Evolutionary conservation across 1,284 basidiomycete species (phyloP).

Genomic region (Vanrija sp.): DNA sequence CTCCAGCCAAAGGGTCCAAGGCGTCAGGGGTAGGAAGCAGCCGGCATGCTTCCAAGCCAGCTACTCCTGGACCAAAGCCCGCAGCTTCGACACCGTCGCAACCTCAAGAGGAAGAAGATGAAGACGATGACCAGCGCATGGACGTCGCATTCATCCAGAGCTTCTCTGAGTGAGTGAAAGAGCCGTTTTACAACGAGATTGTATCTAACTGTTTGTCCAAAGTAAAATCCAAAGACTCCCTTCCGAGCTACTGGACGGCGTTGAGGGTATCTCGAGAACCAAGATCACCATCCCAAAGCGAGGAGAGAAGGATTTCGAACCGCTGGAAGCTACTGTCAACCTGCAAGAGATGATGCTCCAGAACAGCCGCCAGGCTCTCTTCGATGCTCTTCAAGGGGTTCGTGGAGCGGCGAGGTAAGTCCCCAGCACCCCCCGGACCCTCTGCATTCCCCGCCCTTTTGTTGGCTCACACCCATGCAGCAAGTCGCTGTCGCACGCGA

Average conservation of each 20-base stretch:
- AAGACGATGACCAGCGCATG: slow-evolving; percentile 30
- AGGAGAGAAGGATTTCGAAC: slow-evolving; percentile 95
- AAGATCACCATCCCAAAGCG: slow-evolving; percentile 71
- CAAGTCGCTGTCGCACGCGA: slow-evolving; percentile 48
- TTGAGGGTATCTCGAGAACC: slow-evolving; percentile 9
- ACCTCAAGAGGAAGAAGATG: slow-evolving; percentile 19
- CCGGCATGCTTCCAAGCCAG: too few relatives aligned
- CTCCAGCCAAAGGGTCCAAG: too few relatives aligned
- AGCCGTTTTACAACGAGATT: background rate
- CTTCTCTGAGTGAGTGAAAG: slow-evolving; percentile 29
- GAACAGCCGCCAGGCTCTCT: slow-evolving; percentile 75
- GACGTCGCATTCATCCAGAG: slow-evolving; percentile 32
- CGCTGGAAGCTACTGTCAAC: slow-evolving; percentile 60
- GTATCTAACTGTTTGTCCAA: background rate
- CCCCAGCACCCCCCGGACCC: too few relatives aligned
- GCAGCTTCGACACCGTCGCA: too few relatives aligned
- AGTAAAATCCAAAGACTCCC: slow-evolving; percentile 45
- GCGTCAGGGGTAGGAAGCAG: too few relatives aligned
- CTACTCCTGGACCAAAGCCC: too few relatives aligned
- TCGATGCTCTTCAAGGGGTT: slow-evolving; percentile 68
- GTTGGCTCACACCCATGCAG: slow-evolving; percentile 17
- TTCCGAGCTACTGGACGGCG: slow-evolving; percentile 12
- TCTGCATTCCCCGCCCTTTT: background rate
- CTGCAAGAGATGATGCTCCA: slow-evolving; percentile 69
- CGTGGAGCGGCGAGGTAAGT: slow-evolving; percentile 69